Evolutionary conservation across 1,284 basidiomycete genomes (phyloP), one percentile per base, ranked within the genome.

Genomic region (Ceratobasidium sp.): DNA sequence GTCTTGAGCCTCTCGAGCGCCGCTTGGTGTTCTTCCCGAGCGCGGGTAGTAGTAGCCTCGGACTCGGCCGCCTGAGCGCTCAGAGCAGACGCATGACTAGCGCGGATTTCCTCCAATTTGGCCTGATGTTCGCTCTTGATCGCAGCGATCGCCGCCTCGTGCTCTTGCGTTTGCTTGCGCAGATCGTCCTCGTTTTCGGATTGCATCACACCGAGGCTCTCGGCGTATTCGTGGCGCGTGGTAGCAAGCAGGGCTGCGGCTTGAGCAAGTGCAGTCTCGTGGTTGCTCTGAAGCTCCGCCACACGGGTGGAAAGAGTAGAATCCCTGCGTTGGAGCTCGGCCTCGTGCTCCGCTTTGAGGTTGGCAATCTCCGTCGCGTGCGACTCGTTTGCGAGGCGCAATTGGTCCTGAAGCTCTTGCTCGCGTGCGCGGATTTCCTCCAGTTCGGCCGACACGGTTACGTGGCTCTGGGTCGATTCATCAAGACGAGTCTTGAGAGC

Each of bases 401-500:
- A 82, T 45, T 82, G 76, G 77, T 75, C 68, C 6, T 71, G 62
- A 50, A 92, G 78, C 49, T 85, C 82, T 12, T 80, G 79, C 75
- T 91, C 89, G 45, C 83, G 86, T 53, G 82, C 76, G 75, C 84
- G 82, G 53, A 87, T 79, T 47, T 83, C 80, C 72, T 88, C 86
- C 5, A 92, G 76, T 40, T 82, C 79, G 22, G 75, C 76, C 4
- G 88, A 75, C 62, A 84, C 81, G 31, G 68, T 40, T 15, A 45
- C 29, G 12, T 68, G 56, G 22, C 53, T 32, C 42, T 72, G 70
- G 29, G 67, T 57, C 17, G 58, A 70, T 3, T 83, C 81, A 54
- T 82, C 78, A 73, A 91, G 86, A 76, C 87, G 86, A 52, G 81
- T 80, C 42, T 87, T 86, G 22, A 95, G 80, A 54, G 85, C 85